Base-by-base conservation (phyloP, 257 asterid species). In the Schizonepeta tenuifolia region DNA sequence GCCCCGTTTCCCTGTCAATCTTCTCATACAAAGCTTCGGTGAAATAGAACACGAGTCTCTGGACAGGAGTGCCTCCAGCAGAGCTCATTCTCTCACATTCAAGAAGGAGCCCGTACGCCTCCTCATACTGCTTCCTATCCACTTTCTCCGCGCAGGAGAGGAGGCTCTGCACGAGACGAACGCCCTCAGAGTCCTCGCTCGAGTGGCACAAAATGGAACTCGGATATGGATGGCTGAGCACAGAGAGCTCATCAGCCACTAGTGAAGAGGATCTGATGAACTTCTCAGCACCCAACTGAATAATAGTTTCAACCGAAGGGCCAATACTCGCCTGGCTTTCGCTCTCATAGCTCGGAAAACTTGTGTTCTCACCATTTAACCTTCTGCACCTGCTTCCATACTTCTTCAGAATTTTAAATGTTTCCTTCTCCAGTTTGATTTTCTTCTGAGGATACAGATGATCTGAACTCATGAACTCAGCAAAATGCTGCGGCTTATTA, bases 141-240 rank as follows among this genome's bases (percentile, higher is more conserved):
- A 86, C 73, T 66, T 81, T 87, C 70, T 87, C 89, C 7, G 84
- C 94, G 14, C 88, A 83, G 7, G 79, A 73, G 0, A 89, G 87
- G 57, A 89, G 89, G 73, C 65, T 58, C 53, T 75, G 80, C 18
- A 89, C 73, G 13, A 89, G 94, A 5, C 78, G 35, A 1, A 83
- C 80, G 14, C 73, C 83, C 69, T 73, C 76, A n/a, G 18, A 67
- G 44, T 86, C 85, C n/a, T 84, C 79, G n/a, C 55, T 59, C 0
- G 82, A 70, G 2, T 73, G 84, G 68, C 73, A 78, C 22, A 78
- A 7, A 33, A 82, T 17, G 3, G 83, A 79, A 21, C 60, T 41
- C 0, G 71, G 72, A 74, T 77, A 71, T 3, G 86, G 83, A 74
- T 85, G 89, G 72, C 78, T 70, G 2, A 87, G 50, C 33, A 59